These are phyloP conservation scores for Saccharomycopsis olivae DNA, from an alignment of 805 yeast genomes.

Conservation along the genomic window DNA sequence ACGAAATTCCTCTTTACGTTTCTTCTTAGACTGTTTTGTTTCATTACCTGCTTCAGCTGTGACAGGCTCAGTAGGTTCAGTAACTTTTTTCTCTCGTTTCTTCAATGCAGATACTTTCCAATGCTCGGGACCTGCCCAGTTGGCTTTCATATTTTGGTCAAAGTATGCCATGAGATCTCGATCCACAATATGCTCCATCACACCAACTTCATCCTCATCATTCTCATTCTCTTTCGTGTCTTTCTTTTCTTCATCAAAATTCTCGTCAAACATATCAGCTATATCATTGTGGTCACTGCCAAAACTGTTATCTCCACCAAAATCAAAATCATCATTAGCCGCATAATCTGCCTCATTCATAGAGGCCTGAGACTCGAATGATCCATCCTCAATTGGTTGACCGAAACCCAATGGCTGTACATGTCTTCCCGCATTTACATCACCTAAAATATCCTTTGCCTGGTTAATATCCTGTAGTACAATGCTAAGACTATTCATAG, in stretches of 20 bases:
- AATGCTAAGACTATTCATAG: slow-evolving; percentile 47
- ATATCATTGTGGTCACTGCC: slow-evolving; percentile 20
- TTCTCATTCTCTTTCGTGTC: slow-evolving; percentile 11
- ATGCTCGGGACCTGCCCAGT: slow-evolving; percentile 90
- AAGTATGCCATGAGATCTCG: slow-evolving; percentile 69
- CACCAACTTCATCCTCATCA: slow-evolving; percentile 20
- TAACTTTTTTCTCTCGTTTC: slow-evolving; percentile 28
- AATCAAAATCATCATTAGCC: slow-evolving; percentile 23
- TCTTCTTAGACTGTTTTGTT: slow-evolving; percentile 17
- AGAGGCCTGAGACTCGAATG: slow-evolving; percentile 13
- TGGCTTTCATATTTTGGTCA: slow-evolving; percentile 53
- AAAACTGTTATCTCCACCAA: slow-evolving; percentile 22
- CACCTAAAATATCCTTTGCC: slow-evolving; percentile 37
- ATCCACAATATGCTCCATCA: slow-evolving; percentile 32
- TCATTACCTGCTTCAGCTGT: neutral
- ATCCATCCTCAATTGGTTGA: neutral
- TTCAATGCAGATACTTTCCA: slow-evolving; percentile 72
- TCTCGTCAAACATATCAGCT: slow-evolving; percentile 21
- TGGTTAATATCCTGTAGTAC: slow-evolving; percentile 46
- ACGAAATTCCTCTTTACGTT: slow-evolving; percentile 27
- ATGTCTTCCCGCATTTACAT: slow-evolving; percentile 26
- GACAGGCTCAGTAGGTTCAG: neutral
- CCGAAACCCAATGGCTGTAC: slow-evolving; percentile 5
- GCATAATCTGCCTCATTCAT: slow-evolving; percentile 11
- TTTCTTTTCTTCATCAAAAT: slow-evolving; percentile 19